Evolutionary conservation across 1,139 yeast species (phyloP), one percentile per base, ranked within the genome.

Genomic region (Petasospora fabianii): DNA sequence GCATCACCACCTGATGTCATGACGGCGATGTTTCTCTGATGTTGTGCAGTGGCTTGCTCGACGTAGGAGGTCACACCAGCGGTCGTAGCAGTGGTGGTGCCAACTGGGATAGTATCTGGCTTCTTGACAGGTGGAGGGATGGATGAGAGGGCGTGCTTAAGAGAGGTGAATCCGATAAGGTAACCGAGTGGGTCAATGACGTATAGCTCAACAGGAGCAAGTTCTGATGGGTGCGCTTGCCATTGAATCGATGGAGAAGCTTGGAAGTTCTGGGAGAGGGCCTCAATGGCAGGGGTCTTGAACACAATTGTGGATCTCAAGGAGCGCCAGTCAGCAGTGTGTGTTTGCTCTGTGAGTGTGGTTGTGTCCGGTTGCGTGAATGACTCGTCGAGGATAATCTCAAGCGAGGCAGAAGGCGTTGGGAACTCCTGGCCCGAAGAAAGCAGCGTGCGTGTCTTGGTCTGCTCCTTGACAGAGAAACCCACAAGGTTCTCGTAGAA

Each of bases 1-100:
- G 97, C 88, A 64, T 90, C 98, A 60, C 98, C 98, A 53, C 98
- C 98, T 2, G 96, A 86, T 2, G 98, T 92, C 92, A 92, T 86
- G 37, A 92, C 94, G 6, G 95, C 98, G 50, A 92, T 84, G 57
- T 83, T 75, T 69, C 78, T n/a, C n/a, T n/a, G 74, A 39, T 54
- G 52, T 20, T 47, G 68, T 61, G 51, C 18, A 6, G 10, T 17
- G 5, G 26, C 13, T 1, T 39, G 15, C n/a, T 40, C 36, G 6
- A 36, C 41, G 20, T 31, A 34, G 5, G 47, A 34, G 5, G 48
- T 32, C n/a, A 6, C 19, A 1, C 47, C 36, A n/a, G 43, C 33
- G 5, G 43, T 22, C 2, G 52, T 41, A 8, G 41, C 27, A 2
- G 35, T 22, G 5, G 33, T 24, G 16, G 29, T 18, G 4, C 20